phyloP scores from a whole-genome alignment of 352 stramenopile species.

The Globisporangium nagaii region DNA sequence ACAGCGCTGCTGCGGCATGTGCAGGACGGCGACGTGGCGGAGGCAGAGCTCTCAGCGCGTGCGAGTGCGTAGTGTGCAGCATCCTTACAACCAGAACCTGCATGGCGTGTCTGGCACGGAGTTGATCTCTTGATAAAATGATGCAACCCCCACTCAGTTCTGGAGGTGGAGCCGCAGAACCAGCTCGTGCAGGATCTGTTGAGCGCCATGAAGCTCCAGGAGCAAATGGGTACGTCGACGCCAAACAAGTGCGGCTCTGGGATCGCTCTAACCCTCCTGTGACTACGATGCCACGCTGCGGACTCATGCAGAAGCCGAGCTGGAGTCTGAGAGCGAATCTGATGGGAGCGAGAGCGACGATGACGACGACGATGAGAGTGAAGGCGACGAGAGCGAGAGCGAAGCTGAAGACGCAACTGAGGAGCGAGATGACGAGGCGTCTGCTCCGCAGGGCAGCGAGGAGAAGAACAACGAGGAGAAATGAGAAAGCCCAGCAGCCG shows the following conservation, averaged over 20 bases:
- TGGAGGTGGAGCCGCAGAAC: slow-evolving; percentile 55
- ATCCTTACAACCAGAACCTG: too few relatives aligned
- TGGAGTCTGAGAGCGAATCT: slow-evolving; percentile 40
- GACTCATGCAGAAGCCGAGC: slow-evolving; percentile 18
- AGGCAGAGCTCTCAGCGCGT: slow-evolving; percentile 34
- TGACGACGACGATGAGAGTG: slow-evolving; percentile 48
- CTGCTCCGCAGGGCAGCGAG: slow-evolving; percentile 17
- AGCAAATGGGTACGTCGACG: slow-evolving; percentile 39
- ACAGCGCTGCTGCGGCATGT: slow-evolving; percentile 50
- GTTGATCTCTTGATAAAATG: too few relatives aligned
- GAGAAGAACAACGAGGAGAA: slow-evolving; percentile 13
- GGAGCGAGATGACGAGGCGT: slow-evolving; percentile 11
- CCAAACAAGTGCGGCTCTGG: too few relatives aligned
- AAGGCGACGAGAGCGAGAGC: slow-evolving; percentile 15
- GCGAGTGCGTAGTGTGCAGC: slow-evolving; percentile 61
- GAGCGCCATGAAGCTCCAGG: slow-evolving; percentile 52
- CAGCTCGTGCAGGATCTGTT: slow-evolving; percentile 59
- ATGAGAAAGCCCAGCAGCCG: not conserved
- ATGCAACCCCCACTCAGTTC: too few relatives aligned
- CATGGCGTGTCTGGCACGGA: too few relatives aligned
- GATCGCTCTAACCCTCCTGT: too few relatives aligned
- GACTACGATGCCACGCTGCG: too few relatives aligned
- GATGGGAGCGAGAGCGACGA: slow-evolving; percentile 53
- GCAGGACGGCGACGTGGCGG: slow-evolving; percentile 48
- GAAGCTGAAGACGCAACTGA: slow-evolving; percentile 20